A percentile compares a stretch with the other conserved stretches of the same genome.
Evolutionary conservation across 2,329 filamentous ascomycete genomes (phyloP).

Genomic region (Davidsoniella australis): DNA sequence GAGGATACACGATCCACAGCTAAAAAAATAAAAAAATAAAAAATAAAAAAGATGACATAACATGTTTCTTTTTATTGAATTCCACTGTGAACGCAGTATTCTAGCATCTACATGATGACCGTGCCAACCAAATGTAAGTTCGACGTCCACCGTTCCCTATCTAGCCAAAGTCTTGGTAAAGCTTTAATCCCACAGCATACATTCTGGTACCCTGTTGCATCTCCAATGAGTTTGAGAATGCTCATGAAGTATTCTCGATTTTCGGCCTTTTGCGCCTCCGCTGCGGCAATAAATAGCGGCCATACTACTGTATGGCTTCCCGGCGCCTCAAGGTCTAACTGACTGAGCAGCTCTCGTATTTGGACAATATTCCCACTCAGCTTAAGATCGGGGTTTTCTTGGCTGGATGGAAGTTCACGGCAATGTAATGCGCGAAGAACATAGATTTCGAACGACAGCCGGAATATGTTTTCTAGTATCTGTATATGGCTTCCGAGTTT

Average conservation of each 20-base stretch:
- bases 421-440: neutral
- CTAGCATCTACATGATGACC: neutral
- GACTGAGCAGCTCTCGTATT: neutral
- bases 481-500: neutral
- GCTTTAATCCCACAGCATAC: neutral
- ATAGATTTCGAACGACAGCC: neutral
- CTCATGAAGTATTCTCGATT: conserved; percentile 1
- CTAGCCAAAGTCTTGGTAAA: neutral
- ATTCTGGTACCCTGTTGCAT: conserved; percentile 3
- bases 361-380: neutral
- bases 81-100: too few species aligned
- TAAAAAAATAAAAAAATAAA: too few species aligned
- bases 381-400: neutral
- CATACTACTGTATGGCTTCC: conserved; percentile 3
- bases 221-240: neutral
- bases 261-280: neutral
- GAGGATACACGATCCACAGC: too few species aligned
- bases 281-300: conserved; percentile 4
- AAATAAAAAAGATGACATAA: too few species aligned
- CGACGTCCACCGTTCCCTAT: neutral
- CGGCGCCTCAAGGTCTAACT: neutral
- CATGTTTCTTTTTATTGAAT: too few species aligned
- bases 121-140: conserved; percentile 1
- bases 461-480: conserved; percentile 6
- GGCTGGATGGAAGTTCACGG: neutral